Conservation (phyloP, 2,329 filamentous ascomycete genomes). For the Neophaeococcomyces aloes region DNA sequence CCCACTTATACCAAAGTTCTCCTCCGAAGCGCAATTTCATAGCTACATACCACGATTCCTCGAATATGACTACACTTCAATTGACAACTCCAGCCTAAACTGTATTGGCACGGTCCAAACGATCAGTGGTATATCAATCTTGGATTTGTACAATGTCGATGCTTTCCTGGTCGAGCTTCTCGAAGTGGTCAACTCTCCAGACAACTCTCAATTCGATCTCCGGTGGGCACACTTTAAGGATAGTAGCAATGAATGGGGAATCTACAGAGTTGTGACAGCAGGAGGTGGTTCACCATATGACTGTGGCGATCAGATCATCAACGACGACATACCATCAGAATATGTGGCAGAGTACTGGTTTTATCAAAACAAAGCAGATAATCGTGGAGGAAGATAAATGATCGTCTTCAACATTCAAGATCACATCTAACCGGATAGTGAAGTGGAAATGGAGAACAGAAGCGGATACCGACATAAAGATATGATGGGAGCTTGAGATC, state of each 20-base stretch:
- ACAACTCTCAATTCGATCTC: constrained; percentile 10
- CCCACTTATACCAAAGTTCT: constrained; percentile 20
- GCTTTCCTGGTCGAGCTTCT: constrained; percentile 12
- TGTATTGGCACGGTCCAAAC: constrained; percentile 19
- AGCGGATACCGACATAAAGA: too few relatives aligned
- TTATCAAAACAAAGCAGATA: constrained; percentile 14
- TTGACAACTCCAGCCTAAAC: constrained; percentile 16
- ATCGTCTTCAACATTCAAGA: too few relatives aligned
- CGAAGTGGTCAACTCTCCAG: constrained; percentile 15
- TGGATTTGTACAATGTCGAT: constrained; percentile 22
- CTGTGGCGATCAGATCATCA: constrained; percentile 22
- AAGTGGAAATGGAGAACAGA: too few relatives aligned
- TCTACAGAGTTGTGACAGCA: constrained; percentile 33
- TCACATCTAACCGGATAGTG: too few relatives aligned
- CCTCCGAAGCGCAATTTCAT: constrained; percentile 26
- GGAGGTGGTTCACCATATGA: constrained; percentile 27
- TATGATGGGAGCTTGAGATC: too few relatives aligned
- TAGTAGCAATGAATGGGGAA: constrained; percentile 25
- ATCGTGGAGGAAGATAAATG: neutral
- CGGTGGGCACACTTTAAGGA: constrained; percentile 9
- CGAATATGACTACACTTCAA: constrained; percentile 20
- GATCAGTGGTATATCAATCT: constrained; percentile 13
- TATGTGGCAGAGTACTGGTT: constrained; percentile 38
- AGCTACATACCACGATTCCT: constrained; percentile 22
- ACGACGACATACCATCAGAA: constrained; percentile 24